These are phyloP conservation scores for Akanthomyces muscarius DNA, from an alignment of 2,329 filamentous ascomycete genomes.

Conservation along the genomic window DNA sequence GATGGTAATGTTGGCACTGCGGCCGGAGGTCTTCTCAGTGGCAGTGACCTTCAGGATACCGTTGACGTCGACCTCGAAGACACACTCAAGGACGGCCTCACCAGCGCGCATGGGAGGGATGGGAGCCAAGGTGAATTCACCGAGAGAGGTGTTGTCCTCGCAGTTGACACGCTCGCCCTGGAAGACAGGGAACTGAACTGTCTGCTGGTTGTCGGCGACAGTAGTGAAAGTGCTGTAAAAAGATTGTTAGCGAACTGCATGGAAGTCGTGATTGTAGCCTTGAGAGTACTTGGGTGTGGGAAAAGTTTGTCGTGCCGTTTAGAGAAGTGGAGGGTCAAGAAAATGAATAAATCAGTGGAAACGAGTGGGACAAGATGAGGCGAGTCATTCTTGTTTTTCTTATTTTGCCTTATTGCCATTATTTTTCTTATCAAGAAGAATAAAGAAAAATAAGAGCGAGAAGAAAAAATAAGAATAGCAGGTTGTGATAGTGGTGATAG, in stretches of 20 bases:
- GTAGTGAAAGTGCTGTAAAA: slow-evolving; percentile 71
- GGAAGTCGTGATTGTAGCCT: too few relatives aligned
- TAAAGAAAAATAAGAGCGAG: too few relatives aligned
- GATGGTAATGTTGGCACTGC: slow-evolving; percentile 99
- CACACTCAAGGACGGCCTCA: slow-evolving; percentile 93
- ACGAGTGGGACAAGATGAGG: too few relatives aligned
- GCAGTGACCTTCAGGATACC: slow-evolving; percentile 99
- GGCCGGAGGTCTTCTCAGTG: slow-evolving; percentile 97
- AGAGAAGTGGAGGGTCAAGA: too few relatives aligned
- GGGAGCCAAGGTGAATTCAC: slow-evolving; percentile 93
- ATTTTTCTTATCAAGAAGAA: too few relatives aligned
- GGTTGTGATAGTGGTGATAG: too few relatives aligned
- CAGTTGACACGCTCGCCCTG: slow-evolving; percentile 93
- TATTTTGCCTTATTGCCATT: too few relatives aligned
- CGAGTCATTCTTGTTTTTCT: too few relatives aligned
- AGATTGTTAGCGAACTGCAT: slow-evolving; percentile 7
- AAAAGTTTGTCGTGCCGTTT: too few relatives aligned
- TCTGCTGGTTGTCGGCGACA: slow-evolving; percentile 70
- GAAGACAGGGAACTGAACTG: slow-evolving; percentile 83
- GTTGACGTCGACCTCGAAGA: slow-evolving; percentile 99
- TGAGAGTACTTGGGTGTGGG: too few relatives aligned
- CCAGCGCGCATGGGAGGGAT: slow-evolving; percentile 86
- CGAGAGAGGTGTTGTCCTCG: slow-evolving; percentile 95
- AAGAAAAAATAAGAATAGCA: too few relatives aligned
- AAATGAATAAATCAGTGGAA: too few relatives aligned